Base-by-base conservation (phyloP, 1,284 basidiomycete genomes). In the Ceratorhiza oryzae-sativae region DNA sequence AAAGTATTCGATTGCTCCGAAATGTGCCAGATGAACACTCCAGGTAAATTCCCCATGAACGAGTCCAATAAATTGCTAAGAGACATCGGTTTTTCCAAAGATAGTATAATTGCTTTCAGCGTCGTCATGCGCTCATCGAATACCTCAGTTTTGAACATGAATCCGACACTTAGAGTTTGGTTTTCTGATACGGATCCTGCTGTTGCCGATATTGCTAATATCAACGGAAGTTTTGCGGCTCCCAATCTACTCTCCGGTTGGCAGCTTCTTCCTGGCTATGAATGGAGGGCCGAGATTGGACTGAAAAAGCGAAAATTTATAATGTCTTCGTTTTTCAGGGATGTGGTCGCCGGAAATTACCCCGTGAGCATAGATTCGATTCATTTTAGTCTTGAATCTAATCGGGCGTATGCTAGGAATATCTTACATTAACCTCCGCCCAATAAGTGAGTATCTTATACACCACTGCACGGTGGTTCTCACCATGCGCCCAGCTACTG, bases 301-400 rank as follows among this genome's bases (percentile, higher is more conserved):
- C 23, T 59, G 8, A 59, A 3, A n/a, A 59, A 61, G n/a, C 34
- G 59, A 8, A 61, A 32, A 32, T 61, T 61, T 25, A 61, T 61
- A 6, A 2, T 41, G 15, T 46, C 59, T 27, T 61, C 59, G 41
- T 48, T 48, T 30, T 32, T 61, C 25, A 41, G 42, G 3, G 59
- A 61, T 32, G 59, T 48, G 2, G 32, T 61, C 18, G 42, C 42
- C 27, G 59, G 59, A 2, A 46, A 45, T 25, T 23, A 3, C 13
- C 59, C 59, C 3, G 59, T 61, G 15, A 13, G 59, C 15, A 32
- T n/a, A 3, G 30, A 18, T 6, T 5, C 15, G 39, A 3, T 58
- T 30, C 23, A 36, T 27, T 39, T 36, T n/a, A n/a, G n/a, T 15
- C 10, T 20, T 13, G 3, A 9, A 27, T 4, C 4, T 34, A 39